Evolutionary conservation across 2,329 filamentous ascomycete genomes (phyloP), one percentile per base, ranked within the genome.

Genomic region (Stachybotrys chlorohalonatus): DNA sequence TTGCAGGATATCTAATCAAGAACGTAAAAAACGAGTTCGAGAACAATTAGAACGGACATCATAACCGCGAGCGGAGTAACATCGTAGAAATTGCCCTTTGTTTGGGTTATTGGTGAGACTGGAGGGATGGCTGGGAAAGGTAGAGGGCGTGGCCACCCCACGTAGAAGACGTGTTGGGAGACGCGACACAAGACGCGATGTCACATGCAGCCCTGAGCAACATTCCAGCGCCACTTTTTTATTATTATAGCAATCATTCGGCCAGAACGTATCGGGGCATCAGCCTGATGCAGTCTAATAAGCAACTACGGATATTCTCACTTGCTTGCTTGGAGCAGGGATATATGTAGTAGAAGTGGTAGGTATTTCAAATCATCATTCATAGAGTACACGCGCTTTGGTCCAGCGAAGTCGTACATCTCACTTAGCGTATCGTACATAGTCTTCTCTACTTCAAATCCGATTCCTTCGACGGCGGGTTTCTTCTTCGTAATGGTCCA

Each of bases 401-500:
- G 24, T 24, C 24, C 24, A 24, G 24, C 24, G 24, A 24, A 24
- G 24, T 24, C 24, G 24, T 24, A 24, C 24, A 24, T 24, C 24
- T 24, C 24, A 24, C 24, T 24, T 24, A 24, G 24, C 4, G 24
- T 24, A 24, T 24, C 24, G 24, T 24, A 24, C 24, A 24, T 24
- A 24, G 24, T 4, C 24, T 24, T 24, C n/a, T 24, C 4, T 24
- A 24, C 24, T 24, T 24, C 24, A 24, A 42, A 13, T 13, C 36
- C 36, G 36, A 9, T 42, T 42, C 47, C 16, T 54, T 58, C 0
- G 49, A 15, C 32, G 63, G 58, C 4, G 55, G 53, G 11, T 54
- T 62, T 46, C 69, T 58, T 56, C 64, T 68, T 45, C 68, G 66
- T 16, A 67, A 57, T 1, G 52, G 47, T 8, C 59, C 60, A 16